Conservation (phyloP, 495 filamentous ascomycete species). For the Daldinia concentrica region DNA sequence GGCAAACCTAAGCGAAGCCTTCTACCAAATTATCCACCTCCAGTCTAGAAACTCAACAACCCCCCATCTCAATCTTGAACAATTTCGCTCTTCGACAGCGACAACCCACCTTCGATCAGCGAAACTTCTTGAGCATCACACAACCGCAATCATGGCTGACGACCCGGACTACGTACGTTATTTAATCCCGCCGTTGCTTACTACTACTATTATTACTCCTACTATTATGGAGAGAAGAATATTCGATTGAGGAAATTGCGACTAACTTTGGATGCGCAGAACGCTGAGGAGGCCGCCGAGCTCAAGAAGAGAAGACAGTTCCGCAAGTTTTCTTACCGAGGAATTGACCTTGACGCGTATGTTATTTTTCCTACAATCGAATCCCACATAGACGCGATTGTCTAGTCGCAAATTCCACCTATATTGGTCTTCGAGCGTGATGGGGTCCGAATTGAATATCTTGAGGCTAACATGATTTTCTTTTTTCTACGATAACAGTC, state of each 20-base stretch:
- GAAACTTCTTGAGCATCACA: conserved; percentile 32
- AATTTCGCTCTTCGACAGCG: conserved; percentile 37
- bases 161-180: conserved; percentile 80
- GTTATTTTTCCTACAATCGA: conserved; percentile 48
- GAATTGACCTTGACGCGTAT: conserved; percentile 98
- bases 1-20: conserved; percentile 41
- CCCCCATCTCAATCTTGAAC: conserved; percentile 39
- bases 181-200: not conserved
- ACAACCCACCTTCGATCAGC: conserved; percentile 34
- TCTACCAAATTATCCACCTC: conserved; percentile 30
- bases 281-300: conserved; percentile 96
- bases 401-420: not conserved
- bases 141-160: conserved; percentile 86
- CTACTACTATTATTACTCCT: not conserved
- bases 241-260: conserved; percentile 11
- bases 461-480: conserved; percentile 45
- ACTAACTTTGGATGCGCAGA: conserved; percentile 58
- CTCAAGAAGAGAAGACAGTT: conserved; percentile 99
- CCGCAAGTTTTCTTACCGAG: conserved; percentile 99
- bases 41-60: conserved; percentile 24
- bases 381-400: conserved; percentile 3
- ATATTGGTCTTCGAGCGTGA: not conserved
- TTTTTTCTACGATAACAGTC: conserved; percentile 54
- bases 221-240: not conserved
- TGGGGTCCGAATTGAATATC: conserved; percentile 22